These are phyloP conservation scores for Rubia yunnanensis DNA, from an alignment of 257 asterid species.

Conservation along the genomic window DNA sequence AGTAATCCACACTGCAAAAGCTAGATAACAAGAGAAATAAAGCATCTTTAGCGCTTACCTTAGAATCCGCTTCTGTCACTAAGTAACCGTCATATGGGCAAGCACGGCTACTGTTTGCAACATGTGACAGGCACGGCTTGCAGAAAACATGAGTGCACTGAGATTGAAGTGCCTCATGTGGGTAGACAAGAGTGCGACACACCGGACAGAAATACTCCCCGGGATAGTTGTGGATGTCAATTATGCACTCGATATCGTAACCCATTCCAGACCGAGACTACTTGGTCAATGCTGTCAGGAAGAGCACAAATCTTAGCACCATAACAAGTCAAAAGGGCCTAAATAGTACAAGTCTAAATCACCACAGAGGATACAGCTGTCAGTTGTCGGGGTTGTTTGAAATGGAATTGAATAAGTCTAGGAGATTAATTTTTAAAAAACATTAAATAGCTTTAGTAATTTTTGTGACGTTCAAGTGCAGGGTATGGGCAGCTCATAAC, in stretches of 20 bases:
- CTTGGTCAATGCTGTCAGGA: neutral
- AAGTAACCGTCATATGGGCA: conserved; percentile 96
- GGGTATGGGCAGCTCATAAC: no score
- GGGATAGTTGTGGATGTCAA: conserved; percentile 71
- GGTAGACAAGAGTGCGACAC: conserved; percentile 89
- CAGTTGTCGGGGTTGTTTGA: neutral
- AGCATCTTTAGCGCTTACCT: conserved; percentile 33
- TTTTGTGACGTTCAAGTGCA: no score
- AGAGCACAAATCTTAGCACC: neutral
- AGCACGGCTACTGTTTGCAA: conserved; percentile 63
- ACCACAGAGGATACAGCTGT: neutral
- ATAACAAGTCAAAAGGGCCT: neutral
- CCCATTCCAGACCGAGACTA: conserved; percentile 43
- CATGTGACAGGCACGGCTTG: conserved; percentile 77
- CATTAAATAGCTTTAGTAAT: neutral
- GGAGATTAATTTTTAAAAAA: neutral
- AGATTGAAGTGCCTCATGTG: conserved; percentile 77
- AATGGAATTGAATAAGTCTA: neutral
- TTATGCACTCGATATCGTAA: conserved; percentile 79
- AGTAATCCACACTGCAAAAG: conserved; percentile 17
- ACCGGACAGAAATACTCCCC: conserved; percentile 95
- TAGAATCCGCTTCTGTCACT: conserved; percentile 79
- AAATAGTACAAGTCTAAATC: neutral
- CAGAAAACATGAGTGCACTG: conserved; percentile 92
- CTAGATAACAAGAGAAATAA: conserved; percentile 11